phyloP scores from a whole-genome alignment of 495 filamentous ascomycete genomes.

The Hypoxylon fragiforme region DNA sequence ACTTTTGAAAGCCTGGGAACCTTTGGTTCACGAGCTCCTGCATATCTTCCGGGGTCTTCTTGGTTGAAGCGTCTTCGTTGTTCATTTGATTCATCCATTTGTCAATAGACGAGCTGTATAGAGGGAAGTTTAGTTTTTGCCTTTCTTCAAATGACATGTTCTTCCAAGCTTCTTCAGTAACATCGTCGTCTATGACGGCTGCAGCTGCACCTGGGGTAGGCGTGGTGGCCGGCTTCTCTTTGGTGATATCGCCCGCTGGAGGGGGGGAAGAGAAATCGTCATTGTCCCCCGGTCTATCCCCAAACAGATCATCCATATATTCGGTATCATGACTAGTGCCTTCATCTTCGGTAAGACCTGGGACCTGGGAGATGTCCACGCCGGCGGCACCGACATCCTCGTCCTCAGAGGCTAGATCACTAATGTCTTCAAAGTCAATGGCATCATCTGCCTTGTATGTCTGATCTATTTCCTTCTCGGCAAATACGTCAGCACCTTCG shows the following conservation, averaged over 20 bases:
- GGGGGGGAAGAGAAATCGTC: slow-evolving; percentile 41
- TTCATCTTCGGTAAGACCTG: slow-evolving; percentile 53
- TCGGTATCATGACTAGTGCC: slow-evolving; percentile 50
- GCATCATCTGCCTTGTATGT: slow-evolving; percentile 46
- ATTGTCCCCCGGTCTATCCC: slow-evolving; percentile 41
- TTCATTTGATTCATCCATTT: slow-evolving; percentile 43
- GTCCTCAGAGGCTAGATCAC: slow-evolving; percentile 54
- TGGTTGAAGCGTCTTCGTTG: slow-evolving; percentile 52
- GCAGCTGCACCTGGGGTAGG: slow-evolving; percentile 10
- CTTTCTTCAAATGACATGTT: slow-evolving; percentile 53
- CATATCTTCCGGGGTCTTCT: slow-evolving; percentile 55
- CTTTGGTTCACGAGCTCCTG: slow-evolving; percentile 68
- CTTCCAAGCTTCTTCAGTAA: slow-evolving; percentile 38
- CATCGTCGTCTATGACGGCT: slow-evolving; percentile 12
- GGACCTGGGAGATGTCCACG: slow-evolving; percentile 44
- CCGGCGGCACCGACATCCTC: slow-evolving; percentile 42
- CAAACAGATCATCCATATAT: slow-evolving; percentile 53
- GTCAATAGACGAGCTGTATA: slow-evolving; percentile 29
- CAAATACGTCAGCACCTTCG: slow-evolving; percentile 13
- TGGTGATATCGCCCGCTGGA: slow-evolving; percentile 33
- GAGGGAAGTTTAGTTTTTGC: slow-evolving; percentile 37
- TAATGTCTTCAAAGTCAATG: slow-evolving; percentile 82
- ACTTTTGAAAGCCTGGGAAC: slow-evolving; percentile 71
- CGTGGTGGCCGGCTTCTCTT: slow-evolving; percentile 17
- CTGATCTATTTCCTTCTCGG: slow-evolving; percentile 25